Evolutionary conservation across 352 stramenopile species (phyloP), one percentile per base, ranked within the genome.

Genomic region (Blastocystis sp.): DNA sequence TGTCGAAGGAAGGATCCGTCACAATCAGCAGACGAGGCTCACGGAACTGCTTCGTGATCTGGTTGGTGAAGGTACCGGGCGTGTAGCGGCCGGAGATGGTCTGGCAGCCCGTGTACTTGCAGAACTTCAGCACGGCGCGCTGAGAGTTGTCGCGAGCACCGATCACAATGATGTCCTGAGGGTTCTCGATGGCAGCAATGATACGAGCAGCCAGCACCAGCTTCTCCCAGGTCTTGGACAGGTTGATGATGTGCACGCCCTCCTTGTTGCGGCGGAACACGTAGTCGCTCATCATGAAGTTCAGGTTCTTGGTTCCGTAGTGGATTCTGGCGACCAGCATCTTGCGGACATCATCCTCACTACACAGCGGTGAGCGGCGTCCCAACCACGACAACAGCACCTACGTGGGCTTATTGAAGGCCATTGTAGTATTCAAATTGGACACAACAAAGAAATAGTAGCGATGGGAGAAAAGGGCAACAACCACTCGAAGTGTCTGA

Each of bases 21-120:
- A 99, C 97, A 92, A 99, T 97, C 67, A 99, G 91, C 88, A 99
- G 92, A 89, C 97, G 96, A 86, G 97, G 97, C 92, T 99, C 97
- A 89, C 95, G 94, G 94, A 99, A 99, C 91, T 99, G 96, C 93
- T 99, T 99, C 89, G 97, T 99, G 93, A 99, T 99, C 93, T 99
- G 97, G 93, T 99, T 99, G 59, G 97, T 99, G 92, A 99, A 99
- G 87, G 97, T 99, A 92, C 97, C 97, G 65, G 97, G 96, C 52
- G 97, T 99, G 94, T 98, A 99, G 90, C 96, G 96, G 91, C 96
- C 96, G 81, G 96, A 96, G 92, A 99, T 98, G 88, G 94, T 96
- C 89, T 97, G 91, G 89, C 93, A 92, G 88, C 96, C 97, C 78
- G 96, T 99, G 95, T 99, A 99, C 90, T 99, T 95, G 56, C 96